Evolutionary conservation across 306 rosid genomes (phyloP).

Genomic region (Cicer chorassanicum): DNA sequence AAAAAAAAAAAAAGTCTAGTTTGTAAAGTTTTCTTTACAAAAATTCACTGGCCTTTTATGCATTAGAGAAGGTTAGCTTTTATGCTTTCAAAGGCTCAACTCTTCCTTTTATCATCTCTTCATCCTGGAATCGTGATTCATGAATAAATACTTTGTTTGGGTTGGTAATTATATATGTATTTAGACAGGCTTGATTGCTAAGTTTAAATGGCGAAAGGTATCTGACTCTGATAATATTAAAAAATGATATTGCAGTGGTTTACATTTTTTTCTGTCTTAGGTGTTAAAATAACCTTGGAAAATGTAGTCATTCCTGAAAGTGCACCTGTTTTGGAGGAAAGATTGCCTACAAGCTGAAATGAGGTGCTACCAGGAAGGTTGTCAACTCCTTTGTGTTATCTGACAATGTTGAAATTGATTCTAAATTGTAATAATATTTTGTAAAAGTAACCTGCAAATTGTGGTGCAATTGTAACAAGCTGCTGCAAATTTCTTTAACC

Average conservation of each 20-base stretch:
- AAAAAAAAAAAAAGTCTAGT: neutral
- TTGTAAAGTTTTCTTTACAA: conserved; percentile 7
- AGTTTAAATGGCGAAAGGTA: conserved; percentile 28
- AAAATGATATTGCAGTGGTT: conserved; percentile 14
- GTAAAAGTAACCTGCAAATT: conserved; percentile 25
- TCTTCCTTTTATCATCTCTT: conserved; percentile 9
- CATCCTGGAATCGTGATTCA: neutral
- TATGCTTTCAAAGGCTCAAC: neutral
- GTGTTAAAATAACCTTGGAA: conserved; percentile 27
- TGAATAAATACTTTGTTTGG: conserved; percentile 19
- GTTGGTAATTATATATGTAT: neutral
- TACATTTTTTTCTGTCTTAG: conserved; percentile 41
- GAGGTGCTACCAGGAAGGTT: conserved; percentile 34
- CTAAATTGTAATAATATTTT: conserved; percentile 33
- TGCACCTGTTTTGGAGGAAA: conserved; percentile 42
- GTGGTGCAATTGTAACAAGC: conserved; percentile 18
- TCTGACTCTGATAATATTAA: conserved; percentile 7
- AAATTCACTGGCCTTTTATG: conserved; percentile 20
- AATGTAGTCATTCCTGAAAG: conserved; percentile 21
- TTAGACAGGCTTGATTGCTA: neutral
- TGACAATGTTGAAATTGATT: conserved; percentile 37
- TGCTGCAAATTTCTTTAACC: conserved; percentile 37
- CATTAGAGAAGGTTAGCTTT: conserved; percentile 17
- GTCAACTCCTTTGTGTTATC: conserved; percentile 8
- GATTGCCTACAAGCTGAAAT: conserved; percentile 32